A percentile compares a stretch with the other conserved stretches of the same genome.
These are phyloP conservation scores for Russula dissimulans DNA, from an alignment of 768 basidiomycete genomes.

Conservation along the genomic window DNA sequence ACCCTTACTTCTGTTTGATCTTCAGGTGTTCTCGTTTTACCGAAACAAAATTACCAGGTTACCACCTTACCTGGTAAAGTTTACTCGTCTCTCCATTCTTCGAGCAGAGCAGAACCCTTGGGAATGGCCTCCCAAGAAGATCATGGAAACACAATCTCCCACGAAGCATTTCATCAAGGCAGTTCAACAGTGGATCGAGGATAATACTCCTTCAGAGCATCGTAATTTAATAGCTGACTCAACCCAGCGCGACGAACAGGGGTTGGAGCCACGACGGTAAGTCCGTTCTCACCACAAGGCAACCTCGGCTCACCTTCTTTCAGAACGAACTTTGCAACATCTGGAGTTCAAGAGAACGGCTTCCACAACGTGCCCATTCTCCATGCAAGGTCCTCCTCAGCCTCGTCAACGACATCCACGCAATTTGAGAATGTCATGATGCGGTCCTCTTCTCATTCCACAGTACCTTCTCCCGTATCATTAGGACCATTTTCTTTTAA, in stretches of 20 bases:
- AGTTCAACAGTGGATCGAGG: conserved; percentile 70
- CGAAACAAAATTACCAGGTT: conserved; percentile 77
- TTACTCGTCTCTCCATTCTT: conserved; percentile 64
- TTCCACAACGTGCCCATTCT: conserved; percentile 5
- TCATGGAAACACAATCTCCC: conserved; percentile 40
- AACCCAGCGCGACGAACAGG: conserved; percentile 35
- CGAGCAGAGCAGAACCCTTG: conserved; percentile 88
- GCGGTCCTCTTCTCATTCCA: conserved; percentile 21
- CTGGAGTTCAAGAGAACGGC: neutral
- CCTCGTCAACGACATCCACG: conserved; percentile 47
- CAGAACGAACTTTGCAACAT: conserved; percentile 1
- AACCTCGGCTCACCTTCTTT: conserved; percentile 23
- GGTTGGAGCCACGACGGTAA: conserved; percentile 33
- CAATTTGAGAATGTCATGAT: conserved; percentile 29
- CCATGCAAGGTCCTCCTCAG: conserved; percentile 52
- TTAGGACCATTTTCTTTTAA: conserved; percentile 35
- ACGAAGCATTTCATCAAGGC: conserved; percentile 65
- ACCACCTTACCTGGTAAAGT: conserved; percentile 69
- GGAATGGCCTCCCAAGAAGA: conserved; percentile 75
- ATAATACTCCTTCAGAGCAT: conserved; percentile 31
- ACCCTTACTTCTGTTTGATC: neutral
- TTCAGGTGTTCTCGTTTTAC: conserved; percentile 76
- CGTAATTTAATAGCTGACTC: conserved; percentile 41
- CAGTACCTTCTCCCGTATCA: conserved; percentile 42
- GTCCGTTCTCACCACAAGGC: neutral